Base-by-base conservation (phyloP, 2,329 filamentous ascomycete genomes). In the Stagonosporopsis vannaccii region DNA sequence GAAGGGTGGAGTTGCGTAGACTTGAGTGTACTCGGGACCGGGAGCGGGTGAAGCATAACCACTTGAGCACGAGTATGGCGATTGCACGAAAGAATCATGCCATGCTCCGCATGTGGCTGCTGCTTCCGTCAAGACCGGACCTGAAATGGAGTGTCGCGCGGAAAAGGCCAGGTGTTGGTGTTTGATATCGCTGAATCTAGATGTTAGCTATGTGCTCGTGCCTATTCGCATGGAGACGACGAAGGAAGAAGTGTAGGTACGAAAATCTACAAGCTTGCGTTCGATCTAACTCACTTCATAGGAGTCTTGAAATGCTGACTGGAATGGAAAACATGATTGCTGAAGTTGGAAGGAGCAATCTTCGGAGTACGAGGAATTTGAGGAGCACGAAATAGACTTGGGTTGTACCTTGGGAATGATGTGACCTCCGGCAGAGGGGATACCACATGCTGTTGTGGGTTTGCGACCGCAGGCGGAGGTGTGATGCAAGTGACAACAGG, bases 341-440 rank as follows among this genome's bases (percentile, higher is more conserved):
- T 68, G 62, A 60, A 58, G 61, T 59, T 61, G 66, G 63, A 63
- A 43, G 43, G 25, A 32, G n/a, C 20, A 40, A 22, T 41, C 26
- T 42, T 56, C 8, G 72, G 69, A 65, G 73, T 72, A 53, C 67
- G 67, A 62, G 70, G 70, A 54, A 71, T 54, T 59, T 68, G 64
- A 71, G 73, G 73, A 70, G 71, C 73, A 75, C 70, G 72, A 74
- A 75, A 76, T 61, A 63, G 61, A 61, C 62, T 63, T 59, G 63
- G 54, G 46, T 65, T 74, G 72, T 76, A 76, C 73, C 73, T 76
- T 76, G 69, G 60, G 48, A 65, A 60, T 56, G 63, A 36, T 42
- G 60, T 63, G 49, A 65, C 47, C 54, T 70, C 71, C 40, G 62
- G 64, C 42, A 67, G 48, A 19, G 71, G 62, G 49, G 73, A 68